Conservation (phyloP, 164 flowering plant genomes). For the Berberis vulgaris region DNA sequence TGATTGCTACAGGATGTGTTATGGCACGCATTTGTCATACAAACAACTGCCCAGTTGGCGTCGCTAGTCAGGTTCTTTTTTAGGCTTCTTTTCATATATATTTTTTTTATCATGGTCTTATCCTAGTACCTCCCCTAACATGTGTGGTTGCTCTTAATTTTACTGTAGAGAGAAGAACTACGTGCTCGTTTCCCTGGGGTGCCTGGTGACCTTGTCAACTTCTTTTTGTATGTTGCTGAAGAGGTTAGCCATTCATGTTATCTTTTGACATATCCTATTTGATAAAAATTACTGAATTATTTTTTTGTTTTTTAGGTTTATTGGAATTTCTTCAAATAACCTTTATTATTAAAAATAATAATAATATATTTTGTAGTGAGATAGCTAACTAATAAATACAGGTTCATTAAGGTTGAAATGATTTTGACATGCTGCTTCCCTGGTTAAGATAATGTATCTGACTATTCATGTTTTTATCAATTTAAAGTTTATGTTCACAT, state of each 20-base stretch:
- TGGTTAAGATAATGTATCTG: neutral
- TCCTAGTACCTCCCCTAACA: neutral
- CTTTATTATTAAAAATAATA: no score
- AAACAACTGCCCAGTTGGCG: constrained; percentile 98
- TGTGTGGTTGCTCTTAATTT: no score
- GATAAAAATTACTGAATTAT: no score
- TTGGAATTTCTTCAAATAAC: no score
- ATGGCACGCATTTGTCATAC: constrained; percentile 99
- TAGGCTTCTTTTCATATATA: neutral
- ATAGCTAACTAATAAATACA: no score
- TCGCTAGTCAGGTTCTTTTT: constrained; percentile 86
- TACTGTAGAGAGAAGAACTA: constrained; percentile 75
- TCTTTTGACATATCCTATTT: neutral
- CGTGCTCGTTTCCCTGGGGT: constrained; percentile 99
- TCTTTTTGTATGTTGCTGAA: constrained; percentile 90
- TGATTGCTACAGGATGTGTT: constrained; percentile 98
- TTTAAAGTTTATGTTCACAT: no score
- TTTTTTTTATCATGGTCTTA: neutral
- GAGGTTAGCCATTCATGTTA: constrained; percentile 51
- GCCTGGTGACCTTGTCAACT: constrained; percentile 98
- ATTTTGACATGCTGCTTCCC: no score
- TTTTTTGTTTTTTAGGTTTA: no score
- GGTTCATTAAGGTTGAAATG: no score
- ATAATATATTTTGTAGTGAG: no score
- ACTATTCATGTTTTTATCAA: neutral